phyloP scores from a whole-genome alignment of 2,329 filamentous ascomycete species.

The Atkinsonella hypoxylon region DNA sequence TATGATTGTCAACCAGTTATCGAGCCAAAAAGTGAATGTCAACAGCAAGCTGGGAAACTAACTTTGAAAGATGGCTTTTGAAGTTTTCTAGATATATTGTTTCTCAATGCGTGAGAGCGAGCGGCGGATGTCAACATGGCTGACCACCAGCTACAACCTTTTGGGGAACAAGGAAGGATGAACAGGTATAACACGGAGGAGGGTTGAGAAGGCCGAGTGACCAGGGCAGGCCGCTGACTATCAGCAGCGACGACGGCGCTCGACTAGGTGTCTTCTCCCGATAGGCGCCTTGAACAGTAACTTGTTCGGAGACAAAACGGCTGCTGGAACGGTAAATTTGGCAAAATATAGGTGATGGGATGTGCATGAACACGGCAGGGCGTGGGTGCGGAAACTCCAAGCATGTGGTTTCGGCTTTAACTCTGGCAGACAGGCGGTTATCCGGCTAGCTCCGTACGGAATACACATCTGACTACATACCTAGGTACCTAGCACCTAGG shows the following conservation, averaged over 20 bases:
- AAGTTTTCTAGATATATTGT: constrained; percentile 20
- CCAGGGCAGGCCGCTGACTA: background rate
- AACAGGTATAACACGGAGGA: background rate
- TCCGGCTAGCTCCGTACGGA: background rate
- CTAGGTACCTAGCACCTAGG: no score
- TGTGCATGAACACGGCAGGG: background rate
- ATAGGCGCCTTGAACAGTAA: background rate
- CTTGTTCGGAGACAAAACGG: background rate
- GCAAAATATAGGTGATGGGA: background rate
- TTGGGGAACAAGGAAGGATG: background rate
- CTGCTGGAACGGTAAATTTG: background rate
- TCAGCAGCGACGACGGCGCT: constrained; percentile 3
- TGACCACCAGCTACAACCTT: constrained; percentile 7
- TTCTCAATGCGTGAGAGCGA: constrained; percentile 22
- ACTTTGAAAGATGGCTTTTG: constrained; percentile 11
- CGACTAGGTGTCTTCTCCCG: background rate
- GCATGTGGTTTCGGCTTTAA: background rate
- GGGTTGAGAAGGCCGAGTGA: background rate
- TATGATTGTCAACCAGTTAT: background rate
- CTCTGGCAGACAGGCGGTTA: background rate
- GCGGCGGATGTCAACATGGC: constrained; percentile 24
- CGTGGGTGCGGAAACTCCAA: background rate
- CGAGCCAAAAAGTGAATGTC: background rate
- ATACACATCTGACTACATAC: background rate
- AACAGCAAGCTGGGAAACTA: background rate